These are phyloP conservation scores for Spinacia oleracea DNA, from an alignment of 179 eudicot genomes.

Conservation along the genomic window DNA sequence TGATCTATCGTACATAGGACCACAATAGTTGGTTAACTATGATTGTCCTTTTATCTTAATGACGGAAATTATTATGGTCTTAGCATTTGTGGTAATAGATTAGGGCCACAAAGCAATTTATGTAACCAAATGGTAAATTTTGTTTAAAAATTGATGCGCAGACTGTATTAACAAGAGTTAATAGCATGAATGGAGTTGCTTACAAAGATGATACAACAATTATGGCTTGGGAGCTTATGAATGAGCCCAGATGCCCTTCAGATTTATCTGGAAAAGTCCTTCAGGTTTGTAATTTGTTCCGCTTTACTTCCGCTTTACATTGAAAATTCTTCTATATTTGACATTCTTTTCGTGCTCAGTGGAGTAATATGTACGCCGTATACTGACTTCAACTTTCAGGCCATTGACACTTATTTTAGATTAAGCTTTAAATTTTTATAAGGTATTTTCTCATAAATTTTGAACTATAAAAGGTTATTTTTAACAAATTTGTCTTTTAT, in stretches of 20 bases:
- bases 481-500: no score
- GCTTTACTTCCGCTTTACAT: no score
- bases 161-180: slow-evolving; percentile 64
- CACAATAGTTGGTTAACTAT: no score
- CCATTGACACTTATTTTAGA: no score
- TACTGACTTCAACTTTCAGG: no score
- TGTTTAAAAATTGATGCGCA: slow-evolving; percentile 8
- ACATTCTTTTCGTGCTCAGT: no score
- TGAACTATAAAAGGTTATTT: no score
- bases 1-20: no score
- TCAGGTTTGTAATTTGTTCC: slow-evolving; percentile 67
- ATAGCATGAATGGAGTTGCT: slow-evolving; percentile 56
- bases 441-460: no score
- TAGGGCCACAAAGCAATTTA: background rate
- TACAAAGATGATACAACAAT: slow-evolving; percentile 80
- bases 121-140: background rate
- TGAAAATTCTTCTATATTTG: no score
- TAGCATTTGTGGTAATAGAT: background rate
- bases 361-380: no score
- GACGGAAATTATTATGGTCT: background rate
- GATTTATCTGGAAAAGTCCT: slow-evolving; percentile 65
- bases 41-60: background rate
- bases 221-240: slow-evolving; percentile 91
- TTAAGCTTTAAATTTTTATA: no score
- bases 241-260: slow-evolving; percentile 71